Percentiles rank a stretch among this genome's conserved stretches.
Evolutionary conservation across 2,329 filamentous ascomycete species (phyloP).

Genomic region (Ophiostoma quercus): DNA sequence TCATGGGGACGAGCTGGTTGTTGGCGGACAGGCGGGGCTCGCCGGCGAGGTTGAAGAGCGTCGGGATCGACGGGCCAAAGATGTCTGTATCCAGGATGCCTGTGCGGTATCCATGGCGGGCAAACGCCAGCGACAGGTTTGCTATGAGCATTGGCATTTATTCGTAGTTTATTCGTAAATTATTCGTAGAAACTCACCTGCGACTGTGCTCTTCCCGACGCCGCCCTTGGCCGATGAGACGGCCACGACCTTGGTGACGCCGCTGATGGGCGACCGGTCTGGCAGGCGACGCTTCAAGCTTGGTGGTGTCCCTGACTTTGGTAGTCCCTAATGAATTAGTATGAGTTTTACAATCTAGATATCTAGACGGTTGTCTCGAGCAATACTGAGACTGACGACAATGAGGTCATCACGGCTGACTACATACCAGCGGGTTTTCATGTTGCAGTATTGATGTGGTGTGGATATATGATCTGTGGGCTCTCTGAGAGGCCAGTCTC

Average conservation of each 20-base stretch:
- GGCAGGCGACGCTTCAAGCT: constrained; percentile 78
- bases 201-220: constrained; percentile 94
- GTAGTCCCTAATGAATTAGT: constrained; percentile 61
- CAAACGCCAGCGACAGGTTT: constrained; percentile 83
- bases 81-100: constrained; percentile 95
- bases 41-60: constrained; percentile 73
- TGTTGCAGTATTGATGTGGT: constrained; percentile 54
- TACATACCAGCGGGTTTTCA: constrained; percentile 78
- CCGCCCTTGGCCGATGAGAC: constrained; percentile 96
- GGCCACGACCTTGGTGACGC: constrained; percentile 89
- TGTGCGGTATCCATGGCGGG: constrained; percentile 70
- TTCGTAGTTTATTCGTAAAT: no score
- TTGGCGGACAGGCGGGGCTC: constrained; percentile 70
- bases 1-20: constrained; percentile 78
- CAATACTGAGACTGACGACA: not conserved
- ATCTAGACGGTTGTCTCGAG: not conserved
- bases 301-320: constrained; percentile 67
- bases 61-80: constrained; percentile 92
- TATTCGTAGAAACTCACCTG: constrained; percentile 47
- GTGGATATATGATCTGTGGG: constrained; percentile 41
- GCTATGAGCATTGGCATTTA: constrained; percentile 36
- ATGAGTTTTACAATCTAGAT: not conserved
- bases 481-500: not conserved
- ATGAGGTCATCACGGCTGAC: not conserved
- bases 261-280: constrained; percentile 69